Evolutionary conservation across 2,329 filamentous ascomycete species (phyloP), one percentile per base, ranked within the genome.

Genomic region (Chaetomiaceae sp.): DNA sequence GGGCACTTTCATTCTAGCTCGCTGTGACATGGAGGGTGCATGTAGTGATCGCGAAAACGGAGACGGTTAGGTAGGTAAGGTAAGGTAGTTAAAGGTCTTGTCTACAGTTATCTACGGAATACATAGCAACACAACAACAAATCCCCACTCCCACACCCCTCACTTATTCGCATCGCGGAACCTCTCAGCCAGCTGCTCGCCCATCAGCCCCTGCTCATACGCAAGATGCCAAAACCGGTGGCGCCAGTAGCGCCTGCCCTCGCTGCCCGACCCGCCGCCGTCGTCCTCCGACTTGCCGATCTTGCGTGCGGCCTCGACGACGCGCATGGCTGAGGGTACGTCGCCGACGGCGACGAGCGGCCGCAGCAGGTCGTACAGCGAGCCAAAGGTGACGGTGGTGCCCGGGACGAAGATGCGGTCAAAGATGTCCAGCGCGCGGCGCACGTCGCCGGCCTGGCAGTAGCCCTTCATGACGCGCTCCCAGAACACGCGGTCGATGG

Each of bases 401-500:
- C 73, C 67, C 10, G 68, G 63, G 5, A 61, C 62, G 48, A 68
- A 62, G 16, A 80, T 67, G 54, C 70, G 67, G 44, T 72, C 65
- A 57, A 80, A 78, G 34, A 80, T 67, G 42, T 62, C 62, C 59
- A 79, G 68, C 2, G 81, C 79, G 27, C 66, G 70, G 30, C 65
- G 64, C 0, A 74, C 67, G 51, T 83, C 74, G 40, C 78, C 77
- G 9, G 70, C 66, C 12, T 66, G 58, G 7, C 84, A 79, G 63
- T 85, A 88, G 1, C 84, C 85, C 62, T 82, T 79, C 56, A 90
- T 77, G 54, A 86, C 73, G 47, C 83, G 77, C 65, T 88, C 85
- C 76, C 83, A 89, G 59, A 90, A 81, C 13, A 83, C 74, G 54
- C 74, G 73, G 65, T 89, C 85, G 2, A 73, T 62, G 44, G 50